Conservation (phyloP, 306 rosid genomes). For the Lagenaria siceraria region DNA sequence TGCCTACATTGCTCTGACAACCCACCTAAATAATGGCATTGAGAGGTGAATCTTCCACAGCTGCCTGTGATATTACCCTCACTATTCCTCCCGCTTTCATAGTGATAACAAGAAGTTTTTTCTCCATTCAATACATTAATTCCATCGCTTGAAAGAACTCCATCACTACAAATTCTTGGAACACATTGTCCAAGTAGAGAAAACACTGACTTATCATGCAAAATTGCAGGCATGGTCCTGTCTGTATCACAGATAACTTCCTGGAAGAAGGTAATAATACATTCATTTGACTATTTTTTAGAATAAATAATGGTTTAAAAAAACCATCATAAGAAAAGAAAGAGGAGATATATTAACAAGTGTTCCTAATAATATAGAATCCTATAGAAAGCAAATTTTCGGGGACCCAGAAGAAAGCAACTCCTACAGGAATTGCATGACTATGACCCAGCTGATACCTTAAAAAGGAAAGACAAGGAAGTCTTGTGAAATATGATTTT, state of each 20-base stretch:
- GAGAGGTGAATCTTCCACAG: conserved; percentile 19
- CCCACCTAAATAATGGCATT: conserved; percentile 33
- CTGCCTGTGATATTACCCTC: conserved; percentile 7
- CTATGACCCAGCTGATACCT: not conserved
- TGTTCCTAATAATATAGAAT: not conserved
- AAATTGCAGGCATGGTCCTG: conserved; percentile 45
- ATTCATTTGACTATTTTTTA: not conserved
- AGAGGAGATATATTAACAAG: not conserved
- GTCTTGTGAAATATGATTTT: not conserved
- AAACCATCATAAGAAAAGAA: not conserved
- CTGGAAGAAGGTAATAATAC: conserved; percentile 30
- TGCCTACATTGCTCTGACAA: conserved; percentile 30
- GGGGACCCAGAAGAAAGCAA: not conserved
- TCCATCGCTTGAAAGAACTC: conserved; percentile 11
- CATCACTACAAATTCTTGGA: conserved; percentile 21
- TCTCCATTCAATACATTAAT: conserved; percentile 16
- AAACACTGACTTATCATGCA: conserved; percentile 50
- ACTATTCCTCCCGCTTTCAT: conserved; percentile 22
- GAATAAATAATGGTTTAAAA: not conserved
- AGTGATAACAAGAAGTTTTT: conserved; percentile 23
- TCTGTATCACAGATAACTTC: conserved; percentile 38
- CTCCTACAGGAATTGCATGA: not conserved
- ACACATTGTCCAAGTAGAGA: conserved; percentile 50
- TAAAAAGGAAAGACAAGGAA: not conserved
- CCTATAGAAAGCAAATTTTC: not conserved